phyloP scores from a whole-genome alignment of 108 stramenopile species.

The Nitzschia palea region DNA sequence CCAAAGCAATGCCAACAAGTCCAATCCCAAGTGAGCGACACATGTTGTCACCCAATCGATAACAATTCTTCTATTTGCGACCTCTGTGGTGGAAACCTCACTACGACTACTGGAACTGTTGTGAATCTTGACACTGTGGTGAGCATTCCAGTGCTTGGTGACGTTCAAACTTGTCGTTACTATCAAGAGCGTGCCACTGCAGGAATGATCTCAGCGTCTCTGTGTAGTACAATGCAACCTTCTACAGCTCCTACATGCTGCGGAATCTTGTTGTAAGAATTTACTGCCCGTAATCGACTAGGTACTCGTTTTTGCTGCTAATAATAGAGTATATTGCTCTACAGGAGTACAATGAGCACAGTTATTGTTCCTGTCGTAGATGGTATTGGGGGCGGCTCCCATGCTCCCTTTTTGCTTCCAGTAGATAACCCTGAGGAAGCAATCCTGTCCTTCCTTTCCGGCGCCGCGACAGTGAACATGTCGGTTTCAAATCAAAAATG shows the following conservation, averaged over 20 bases:
- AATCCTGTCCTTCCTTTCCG: no score
- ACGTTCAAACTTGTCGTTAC: neutral
- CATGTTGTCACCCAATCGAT: neutral
- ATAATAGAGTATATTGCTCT: no score
- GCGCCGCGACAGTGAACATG: no score
- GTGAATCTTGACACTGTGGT: neutral
- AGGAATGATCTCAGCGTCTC: neutral
- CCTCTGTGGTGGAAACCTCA: neutral
- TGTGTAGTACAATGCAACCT: neutral
- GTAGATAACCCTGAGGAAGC: no score
- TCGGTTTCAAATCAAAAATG: no score
- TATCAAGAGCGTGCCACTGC: neutral
- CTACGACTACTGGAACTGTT: neutral
- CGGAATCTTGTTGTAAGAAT: neutral
- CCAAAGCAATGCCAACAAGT: neutral
- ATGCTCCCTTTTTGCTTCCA: no score
- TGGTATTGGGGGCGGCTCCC: no score
- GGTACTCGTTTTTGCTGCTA: no score
- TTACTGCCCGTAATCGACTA: no score
- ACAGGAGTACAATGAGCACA: no score
- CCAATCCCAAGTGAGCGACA: neutral
- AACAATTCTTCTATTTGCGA: neutral
- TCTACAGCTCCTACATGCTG: neutral
- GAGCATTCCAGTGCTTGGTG: neutral
- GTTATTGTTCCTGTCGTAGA: no score